These are phyloP conservation scores for Coemansia sp. DNA, from an alignment of 192 early-diverging fungal genomes.

Conservation along the genomic window DNA sequence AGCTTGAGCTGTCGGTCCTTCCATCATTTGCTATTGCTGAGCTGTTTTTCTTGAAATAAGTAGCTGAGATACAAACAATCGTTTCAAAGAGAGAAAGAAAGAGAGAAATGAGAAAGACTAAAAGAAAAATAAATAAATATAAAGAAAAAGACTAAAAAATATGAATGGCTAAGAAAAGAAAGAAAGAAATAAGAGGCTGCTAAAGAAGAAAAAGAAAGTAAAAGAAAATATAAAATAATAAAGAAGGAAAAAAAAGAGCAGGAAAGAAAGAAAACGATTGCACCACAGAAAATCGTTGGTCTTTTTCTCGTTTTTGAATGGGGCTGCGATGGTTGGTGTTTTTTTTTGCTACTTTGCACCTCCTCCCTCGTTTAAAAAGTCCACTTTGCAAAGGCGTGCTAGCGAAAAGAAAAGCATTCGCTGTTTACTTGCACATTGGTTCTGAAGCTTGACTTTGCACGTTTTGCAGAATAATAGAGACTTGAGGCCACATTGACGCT, in stretches of 20 bases:
- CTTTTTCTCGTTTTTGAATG: neutral
- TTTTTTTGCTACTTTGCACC: too few species aligned
- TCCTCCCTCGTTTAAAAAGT: neutral
- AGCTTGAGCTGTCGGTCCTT: conserved; percentile 23
- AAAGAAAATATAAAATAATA: conserved; percentile 21
- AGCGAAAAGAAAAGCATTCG: too few species aligned
- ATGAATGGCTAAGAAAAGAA: conserved; percentile 12
- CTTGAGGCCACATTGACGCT: too few species aligned
- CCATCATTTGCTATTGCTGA: conserved; percentile 38
- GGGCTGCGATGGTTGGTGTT: neutral
- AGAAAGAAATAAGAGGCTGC: conserved; percentile 8
- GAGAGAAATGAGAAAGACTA: neutral
- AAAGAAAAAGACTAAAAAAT: conserved; percentile 27
- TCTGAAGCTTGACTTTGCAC: too few species aligned
- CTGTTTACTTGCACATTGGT: too few species aligned
- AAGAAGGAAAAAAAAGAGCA: conserved; percentile 7
- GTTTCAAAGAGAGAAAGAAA: conserved; percentile 19
- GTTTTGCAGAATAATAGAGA: too few species aligned
- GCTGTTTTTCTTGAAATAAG: conserved; percentile 5
- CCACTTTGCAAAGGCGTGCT: neutral
- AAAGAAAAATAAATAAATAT: conserved; percentile 21
- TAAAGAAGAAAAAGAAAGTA: conserved; percentile 15
- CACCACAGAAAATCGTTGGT: neutral
- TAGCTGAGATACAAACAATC: conserved; percentile 7
- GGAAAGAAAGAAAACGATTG: neutral